Conservation (phyloP, 306 rosid genomes). For the Prunus dulcis region DNA sequence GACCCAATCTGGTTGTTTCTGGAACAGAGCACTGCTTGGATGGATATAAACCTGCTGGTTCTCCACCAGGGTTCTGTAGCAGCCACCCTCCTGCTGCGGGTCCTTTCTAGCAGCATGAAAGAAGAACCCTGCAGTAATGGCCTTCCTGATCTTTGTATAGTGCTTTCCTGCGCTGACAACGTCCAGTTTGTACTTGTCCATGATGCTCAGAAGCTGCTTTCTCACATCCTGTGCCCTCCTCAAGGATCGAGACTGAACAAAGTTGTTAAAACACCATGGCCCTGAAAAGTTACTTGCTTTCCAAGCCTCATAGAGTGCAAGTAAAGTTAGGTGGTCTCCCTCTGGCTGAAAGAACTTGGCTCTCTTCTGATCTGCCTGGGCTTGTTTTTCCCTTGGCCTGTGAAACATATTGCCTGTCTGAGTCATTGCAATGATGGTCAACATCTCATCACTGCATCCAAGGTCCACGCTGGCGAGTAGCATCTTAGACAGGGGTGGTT, state of each 20-base stretch:
- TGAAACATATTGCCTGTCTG: neutral
- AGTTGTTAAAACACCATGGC: neutral
- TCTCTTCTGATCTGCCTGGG: neutral
- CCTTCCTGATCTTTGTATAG: constrained; percentile 76
- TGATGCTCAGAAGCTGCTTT: constrained; percentile 62
- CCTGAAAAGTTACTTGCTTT: neutral
- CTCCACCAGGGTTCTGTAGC: constrained; percentile 76
- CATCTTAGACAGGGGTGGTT: constrained; percentile 30
- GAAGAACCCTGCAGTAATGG: constrained; percentile 81
- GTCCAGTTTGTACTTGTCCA: constrained; percentile 86
- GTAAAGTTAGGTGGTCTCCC: neutral
- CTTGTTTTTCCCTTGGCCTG: neutral
- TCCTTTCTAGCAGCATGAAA: constrained; percentile 82
- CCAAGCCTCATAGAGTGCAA: neutral
- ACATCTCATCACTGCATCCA: neutral
- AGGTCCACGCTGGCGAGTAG: neutral
- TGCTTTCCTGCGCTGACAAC: constrained; percentile 75
- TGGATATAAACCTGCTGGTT: constrained; percentile 87
- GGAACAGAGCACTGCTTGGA: constrained; percentile 74
- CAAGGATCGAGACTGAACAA: neutral
- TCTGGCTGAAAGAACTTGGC: neutral
- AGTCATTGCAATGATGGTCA: neutral
- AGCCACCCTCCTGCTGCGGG: constrained; percentile 51
- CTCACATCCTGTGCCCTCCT: neutral
- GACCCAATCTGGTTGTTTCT: constrained; percentile 83